Percentiles rank a stretch among this genome's conserved stretches.
phyloP scores from a whole-genome alignment of 495 filamentous ascomycete genomes.

The Rusavskia elegans region DNA sequence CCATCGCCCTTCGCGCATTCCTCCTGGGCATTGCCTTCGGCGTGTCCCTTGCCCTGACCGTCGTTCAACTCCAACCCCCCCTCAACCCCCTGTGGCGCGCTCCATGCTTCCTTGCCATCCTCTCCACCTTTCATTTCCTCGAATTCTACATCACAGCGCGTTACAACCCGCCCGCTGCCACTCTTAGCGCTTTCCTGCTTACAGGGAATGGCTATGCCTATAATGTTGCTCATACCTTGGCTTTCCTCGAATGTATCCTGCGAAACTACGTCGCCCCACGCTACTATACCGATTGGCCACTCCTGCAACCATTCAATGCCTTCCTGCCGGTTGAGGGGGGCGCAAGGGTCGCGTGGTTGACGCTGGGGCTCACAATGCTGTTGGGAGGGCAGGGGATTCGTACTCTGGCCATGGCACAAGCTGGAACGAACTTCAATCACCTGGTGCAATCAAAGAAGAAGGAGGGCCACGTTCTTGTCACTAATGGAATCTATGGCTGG shows the following conservation, averaged over 20 bases:
- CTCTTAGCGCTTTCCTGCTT: constrained; percentile 62
- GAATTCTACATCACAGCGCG: constrained; percentile 81
- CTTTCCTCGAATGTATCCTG: constrained; percentile 53
- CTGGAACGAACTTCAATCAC: constrained; percentile 87
- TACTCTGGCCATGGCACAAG: constrained; percentile 71
- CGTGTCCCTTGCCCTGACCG: constrained; percentile 33
- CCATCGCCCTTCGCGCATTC: constrained; percentile 65
- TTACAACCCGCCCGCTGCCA: constrained; percentile 63
- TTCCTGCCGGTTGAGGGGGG: constrained; percentile 9
- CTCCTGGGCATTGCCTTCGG: constrained; percentile 35
- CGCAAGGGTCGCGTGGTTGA: constrained; percentile 12
- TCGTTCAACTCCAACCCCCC: constrained; percentile 24
- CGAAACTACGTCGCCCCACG: constrained; percentile 41
- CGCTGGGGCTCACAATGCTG: constrained; percentile 47
- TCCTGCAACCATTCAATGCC: constrained; percentile 6
- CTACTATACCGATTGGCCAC: constrained; percentile 12
- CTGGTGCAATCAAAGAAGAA: constrained; percentile 52
- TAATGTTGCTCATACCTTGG: constrained; percentile 62
- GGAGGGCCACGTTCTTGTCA: constrained; percentile 62
- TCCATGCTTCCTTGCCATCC: constrained; percentile 59
- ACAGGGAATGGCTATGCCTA: constrained; percentile 76
- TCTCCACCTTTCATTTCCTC: constrained; percentile 85
- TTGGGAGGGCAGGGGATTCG: constrained; percentile 55
- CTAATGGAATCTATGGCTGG: constrained; percentile 43
- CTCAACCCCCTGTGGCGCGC: constrained; percentile 56